Evolutionary conservation across 768 basidiomycete species (phyloP), one percentile per base, ranked within the genome.

Genomic region (Russula vinacea): DNA sequence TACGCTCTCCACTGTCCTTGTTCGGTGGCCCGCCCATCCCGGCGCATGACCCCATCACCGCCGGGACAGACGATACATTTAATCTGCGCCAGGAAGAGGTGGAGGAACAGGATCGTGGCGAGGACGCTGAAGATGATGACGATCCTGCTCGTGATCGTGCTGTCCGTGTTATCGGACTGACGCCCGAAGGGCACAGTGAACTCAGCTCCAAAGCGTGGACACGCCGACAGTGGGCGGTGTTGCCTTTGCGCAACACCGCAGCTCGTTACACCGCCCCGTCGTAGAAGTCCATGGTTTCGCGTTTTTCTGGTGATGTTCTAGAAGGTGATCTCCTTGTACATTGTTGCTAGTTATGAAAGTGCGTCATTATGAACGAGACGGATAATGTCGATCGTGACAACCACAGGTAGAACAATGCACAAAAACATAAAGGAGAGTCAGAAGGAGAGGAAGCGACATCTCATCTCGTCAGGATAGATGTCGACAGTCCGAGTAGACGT

Each of bases 51-150:
- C 58, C 69, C 26, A 60, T 68, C 11, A 14, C 69, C 10, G 71
- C 76, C 1, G 64, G 62, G 39, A 58, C 70, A 0, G 66, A 68
- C 47, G 65, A 74, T 10, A 35, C 60, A 2, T 67, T 70, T 61
- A 91, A 93, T 69, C 71, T 94, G 66, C 75, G 79, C 50, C 90
- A 92, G 70, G 84, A 91, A 62, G 91, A 94, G 68, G 80, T 92
- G 19, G 71, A 90, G 58, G 90, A 93, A 64, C 84, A 87, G 67
- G 91, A 94, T 57, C 80, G 86, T 26, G 85, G 84, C 7, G 89
- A 89, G 73, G 91, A 91, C 62, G 86, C 82, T 2, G 90, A 91
- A 72, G 83, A 86, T 16, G 91, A 94, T 70, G 87, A 93, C 71
- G 86, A 88, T 16, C 77, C 76, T 5, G 86, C 88, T 50, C 71